Evolutionary conservation across 345 rosid genomes (phyloP).

Genomic region (Adansonia digitata): DNA sequence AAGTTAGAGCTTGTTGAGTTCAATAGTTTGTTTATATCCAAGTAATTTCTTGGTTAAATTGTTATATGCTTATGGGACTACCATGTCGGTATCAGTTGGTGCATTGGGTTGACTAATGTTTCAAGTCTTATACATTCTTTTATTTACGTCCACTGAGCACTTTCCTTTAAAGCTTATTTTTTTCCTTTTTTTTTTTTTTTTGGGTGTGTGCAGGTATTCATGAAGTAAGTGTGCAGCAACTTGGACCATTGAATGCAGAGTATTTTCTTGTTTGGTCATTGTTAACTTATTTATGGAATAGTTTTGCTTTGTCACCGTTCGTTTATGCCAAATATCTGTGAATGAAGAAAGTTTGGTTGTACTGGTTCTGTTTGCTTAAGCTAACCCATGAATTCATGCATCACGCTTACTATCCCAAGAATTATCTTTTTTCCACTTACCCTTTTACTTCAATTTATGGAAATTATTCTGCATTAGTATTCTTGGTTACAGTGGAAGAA

Average conservation of each 20-base stretch:
- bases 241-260: constrained; percentile 9
- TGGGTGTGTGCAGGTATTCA: constrained; percentile 86
- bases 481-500: background rate
- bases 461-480: background rate
- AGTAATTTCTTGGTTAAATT: background rate
- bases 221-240: constrained; percentile 71
- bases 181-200: background rate
- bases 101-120: background rate
- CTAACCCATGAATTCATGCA: background rate
- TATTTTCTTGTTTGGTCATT: background rate
- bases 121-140: background rate
- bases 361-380: background rate
- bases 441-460: background rate
- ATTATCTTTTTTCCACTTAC: background rate
- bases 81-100: background rate
- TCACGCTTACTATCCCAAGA: background rate
- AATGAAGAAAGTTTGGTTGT: background rate
- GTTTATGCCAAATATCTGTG: background rate
- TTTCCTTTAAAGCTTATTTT: background rate
- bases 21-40: background rate
- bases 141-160: background rate
- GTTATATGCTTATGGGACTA: background rate
- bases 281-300: background rate
- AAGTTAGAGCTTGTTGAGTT: background rate
- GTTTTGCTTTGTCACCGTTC: background rate